Evolutionary conservation across 768 basidiomycete genomes (phyloP).

Genomic region (Fomitopsis pulvina): DNA sequence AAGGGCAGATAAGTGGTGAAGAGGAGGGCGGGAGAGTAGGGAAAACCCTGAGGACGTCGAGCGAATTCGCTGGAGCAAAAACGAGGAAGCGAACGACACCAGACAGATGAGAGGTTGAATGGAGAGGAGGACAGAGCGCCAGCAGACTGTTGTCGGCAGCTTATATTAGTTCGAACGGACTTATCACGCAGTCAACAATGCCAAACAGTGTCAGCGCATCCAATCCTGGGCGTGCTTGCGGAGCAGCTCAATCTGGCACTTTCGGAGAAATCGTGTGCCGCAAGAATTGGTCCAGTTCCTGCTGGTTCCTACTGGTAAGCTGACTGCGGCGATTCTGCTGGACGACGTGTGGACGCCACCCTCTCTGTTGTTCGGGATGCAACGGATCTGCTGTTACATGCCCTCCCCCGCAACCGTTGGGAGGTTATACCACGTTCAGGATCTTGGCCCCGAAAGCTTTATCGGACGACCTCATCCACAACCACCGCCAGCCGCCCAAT

Average conservation of each 20-base stretch:
- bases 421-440: background rate
- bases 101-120: conserved; percentile 3
- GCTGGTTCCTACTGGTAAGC: background rate
- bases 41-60: conserved; percentile 8
- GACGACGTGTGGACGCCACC: background rate
- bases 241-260: background rate
- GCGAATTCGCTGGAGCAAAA: conserved; percentile 5
- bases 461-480: background rate
- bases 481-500: background rate
- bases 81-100: conserved; percentile 1
- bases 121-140: conserved; percentile 4
- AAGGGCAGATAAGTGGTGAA: conserved; percentile 12
- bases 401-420: background rate
- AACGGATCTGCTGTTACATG: conserved; percentile 1
- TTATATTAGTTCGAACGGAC: conserved; percentile 5
- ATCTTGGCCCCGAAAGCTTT: background rate
- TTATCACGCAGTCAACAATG: background rate
- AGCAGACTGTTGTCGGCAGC: background rate
- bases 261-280: background rate
- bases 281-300: background rate
- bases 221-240: background rate
- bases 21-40: conserved; percentile 10
- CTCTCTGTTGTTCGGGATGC: background rate
- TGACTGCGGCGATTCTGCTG: conserved; percentile 1
- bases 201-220: background rate